Evolutionary conservation across 1,284 basidiomycete genomes (phyloP).

Genomic region (Cutaneotrichosporon curvatum): DNA sequence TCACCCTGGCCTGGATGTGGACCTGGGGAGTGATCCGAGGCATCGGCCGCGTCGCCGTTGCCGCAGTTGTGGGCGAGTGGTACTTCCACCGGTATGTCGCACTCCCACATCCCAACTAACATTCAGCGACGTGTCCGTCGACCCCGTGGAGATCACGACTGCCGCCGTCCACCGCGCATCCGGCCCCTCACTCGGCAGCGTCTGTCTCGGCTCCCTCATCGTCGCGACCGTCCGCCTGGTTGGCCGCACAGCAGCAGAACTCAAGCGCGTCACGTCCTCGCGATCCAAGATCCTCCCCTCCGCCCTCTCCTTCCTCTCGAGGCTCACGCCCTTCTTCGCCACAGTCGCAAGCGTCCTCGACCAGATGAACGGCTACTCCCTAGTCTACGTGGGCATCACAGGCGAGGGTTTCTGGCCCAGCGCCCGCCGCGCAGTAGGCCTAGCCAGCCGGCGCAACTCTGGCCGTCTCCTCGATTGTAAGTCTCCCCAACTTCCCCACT

Average conservation of each 20-base stretch:
- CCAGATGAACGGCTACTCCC: constrained; percentile 71
- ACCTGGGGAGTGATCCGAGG: constrained; percentile 82
- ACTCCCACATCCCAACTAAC: not conserved
- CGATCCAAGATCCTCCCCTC: constrained; percentile 30
- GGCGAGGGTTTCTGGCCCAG: constrained; percentile 75
- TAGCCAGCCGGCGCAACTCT: constrained; percentile 39
- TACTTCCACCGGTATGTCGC: constrained; percentile 69
- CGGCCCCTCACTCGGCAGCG: constrained; percentile 70
- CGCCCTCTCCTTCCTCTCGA: constrained; percentile 47
- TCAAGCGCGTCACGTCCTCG: constrained; percentile 33
- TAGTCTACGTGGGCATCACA: constrained; percentile 78
- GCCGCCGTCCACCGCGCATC: constrained; percentile 70
- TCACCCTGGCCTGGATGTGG: constrained; percentile 75
- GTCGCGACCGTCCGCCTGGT: constrained; percentile 58
- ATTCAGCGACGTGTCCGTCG: constrained; percentile 47
- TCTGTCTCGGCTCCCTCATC: constrained; percentile 67
- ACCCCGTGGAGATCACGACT: constrained; percentile 57
- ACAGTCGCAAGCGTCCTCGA: constrained; percentile 58
- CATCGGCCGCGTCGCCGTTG: constrained; percentile 65
- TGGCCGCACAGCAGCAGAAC: constrained; percentile 34
- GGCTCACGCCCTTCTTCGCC: constrained; percentile 43
- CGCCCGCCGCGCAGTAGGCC: constrained; percentile 58
- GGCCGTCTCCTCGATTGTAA: constrained; percentile 44
- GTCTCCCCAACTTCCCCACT: constrained; percentile 7
- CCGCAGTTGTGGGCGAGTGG: constrained; percentile 83